A percentile compares a stretch with the other conserved stretches of the same genome.
Conservation (phyloP, 192 early-diverging fungal genomes). For the Entophlyctis luteolus region DNA sequence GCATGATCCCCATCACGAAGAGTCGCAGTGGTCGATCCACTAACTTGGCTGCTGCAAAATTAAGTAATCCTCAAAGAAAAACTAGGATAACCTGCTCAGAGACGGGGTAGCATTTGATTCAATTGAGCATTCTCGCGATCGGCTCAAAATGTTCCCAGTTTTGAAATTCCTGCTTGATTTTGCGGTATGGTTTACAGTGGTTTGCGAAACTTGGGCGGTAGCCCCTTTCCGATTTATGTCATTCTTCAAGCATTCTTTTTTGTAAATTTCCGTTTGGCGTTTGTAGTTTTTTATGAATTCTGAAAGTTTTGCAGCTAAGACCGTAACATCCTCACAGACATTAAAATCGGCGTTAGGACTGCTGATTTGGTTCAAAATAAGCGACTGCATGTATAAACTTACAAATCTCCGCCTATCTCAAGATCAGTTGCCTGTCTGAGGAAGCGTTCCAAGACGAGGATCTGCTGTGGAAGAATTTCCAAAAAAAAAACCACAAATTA, state of each 20-base stretch:
- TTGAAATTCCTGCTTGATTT: no score
- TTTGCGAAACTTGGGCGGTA: no score
- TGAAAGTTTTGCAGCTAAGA: slow-evolving; percentile 1
- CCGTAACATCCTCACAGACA: not conserved
- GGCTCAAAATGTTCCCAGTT: no score
- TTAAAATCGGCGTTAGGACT: not conserved
- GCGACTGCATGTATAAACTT: not conserved
- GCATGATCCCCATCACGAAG: no score
- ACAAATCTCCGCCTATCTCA: slow-evolving; percentile 8
- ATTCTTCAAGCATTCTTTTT: not conserved
- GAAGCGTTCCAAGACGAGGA: slow-evolving; percentile 17
- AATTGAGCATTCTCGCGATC: slow-evolving; percentile 8
- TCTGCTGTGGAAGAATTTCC: slow-evolving; percentile 4
- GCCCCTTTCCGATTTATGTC: no score
- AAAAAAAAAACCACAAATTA: not conserved
- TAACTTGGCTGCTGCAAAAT: not conserved
- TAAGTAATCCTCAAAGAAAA: not conserved
- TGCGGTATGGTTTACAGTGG: no score
- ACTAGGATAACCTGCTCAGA: no score
- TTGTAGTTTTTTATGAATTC: slow-evolving; percentile 16
- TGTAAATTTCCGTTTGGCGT: slow-evolving; percentile 22
- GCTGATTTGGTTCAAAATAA: not conserved
- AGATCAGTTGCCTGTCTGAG: slow-evolving; percentile 23
- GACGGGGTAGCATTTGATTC: not conserved
- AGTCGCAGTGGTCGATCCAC: no score